Conservation (phyloP, 805 yeast species). For the Nakazawaea wickerhamii region DNA sequence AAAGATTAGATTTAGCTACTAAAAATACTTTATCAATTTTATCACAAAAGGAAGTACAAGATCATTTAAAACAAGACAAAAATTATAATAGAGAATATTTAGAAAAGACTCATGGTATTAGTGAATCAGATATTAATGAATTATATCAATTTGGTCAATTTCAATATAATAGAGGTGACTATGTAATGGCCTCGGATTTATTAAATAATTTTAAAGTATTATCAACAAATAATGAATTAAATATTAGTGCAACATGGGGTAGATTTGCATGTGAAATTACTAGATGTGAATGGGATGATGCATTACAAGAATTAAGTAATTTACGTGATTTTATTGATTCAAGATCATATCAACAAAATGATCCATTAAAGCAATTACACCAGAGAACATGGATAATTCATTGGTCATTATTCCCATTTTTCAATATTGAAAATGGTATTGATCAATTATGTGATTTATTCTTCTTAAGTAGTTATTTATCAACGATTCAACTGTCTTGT, state of each 20-base stretch:
- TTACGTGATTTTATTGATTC: slow-evolving; percentile 56
- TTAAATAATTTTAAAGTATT: slow-evolving; percentile 51
- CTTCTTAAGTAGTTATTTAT: slow-evolving; percentile 53
- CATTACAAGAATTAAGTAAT: slow-evolving; percentile 46
- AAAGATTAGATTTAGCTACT: slow-evolving; percentile 35
- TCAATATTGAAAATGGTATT: slow-evolving; percentile 45
- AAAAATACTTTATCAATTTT: slow-evolving; percentile 40
- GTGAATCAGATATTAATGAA: slow-evolving; percentile 42
- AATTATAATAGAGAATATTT: slow-evolving; percentile 44
- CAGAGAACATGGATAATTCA: slow-evolving; percentile 65
- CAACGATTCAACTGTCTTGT: slow-evolving; percentile 64
- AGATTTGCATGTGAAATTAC: slow-evolving; percentile 57
- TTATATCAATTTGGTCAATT: slow-evolving; percentile 56
- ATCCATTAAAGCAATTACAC: slow-evolving; percentile 54
- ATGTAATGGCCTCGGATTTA: slow-evolving; percentile 52
- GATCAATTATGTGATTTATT: slow-evolving; percentile 53
- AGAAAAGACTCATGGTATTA: slow-evolving; percentile 38
- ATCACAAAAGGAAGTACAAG: slow-evolving; percentile 45
- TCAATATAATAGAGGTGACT: slow-evolving; percentile 60
- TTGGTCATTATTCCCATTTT: slow-evolving; percentile 62
- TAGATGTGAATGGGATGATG: slow-evolving; percentile 45
- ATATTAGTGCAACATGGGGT: slow-evolving; percentile 63
- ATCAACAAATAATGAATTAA: slow-evolving; percentile 44
- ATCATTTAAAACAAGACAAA: slow-evolving; percentile 49
- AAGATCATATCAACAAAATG: slow-evolving; percentile 37